Conservation (phyloP, 257 asterid genomes). For the Orobanche coerulescens region DNA sequence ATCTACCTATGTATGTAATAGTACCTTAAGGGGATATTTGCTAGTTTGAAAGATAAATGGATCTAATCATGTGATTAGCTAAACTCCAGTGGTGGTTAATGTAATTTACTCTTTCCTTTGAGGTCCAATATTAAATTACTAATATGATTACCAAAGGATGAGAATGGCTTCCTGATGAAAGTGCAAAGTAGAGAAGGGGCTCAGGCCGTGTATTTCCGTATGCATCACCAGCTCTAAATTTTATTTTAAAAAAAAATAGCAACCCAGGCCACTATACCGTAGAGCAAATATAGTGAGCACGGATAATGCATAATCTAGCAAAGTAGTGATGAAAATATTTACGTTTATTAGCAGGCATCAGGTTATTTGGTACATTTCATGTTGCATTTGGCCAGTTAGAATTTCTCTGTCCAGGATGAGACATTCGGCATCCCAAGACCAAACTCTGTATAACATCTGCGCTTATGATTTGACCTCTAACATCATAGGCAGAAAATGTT, state of each 20-base stretch:
- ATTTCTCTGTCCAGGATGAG: constrained; percentile 73
- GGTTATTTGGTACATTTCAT: background rate
- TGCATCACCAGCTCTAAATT: constrained; percentile 72
- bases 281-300: too few species aligned
- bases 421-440: constrained; percentile 75
- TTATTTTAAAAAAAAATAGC: constrained; percentile 64
- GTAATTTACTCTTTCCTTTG: background rate
- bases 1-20: too few species aligned
- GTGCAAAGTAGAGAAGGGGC: constrained; percentile 92
- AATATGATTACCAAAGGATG: constrained; percentile 77
- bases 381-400: background rate
- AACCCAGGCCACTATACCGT: constrained; percentile 78
- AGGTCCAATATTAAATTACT: background rate
- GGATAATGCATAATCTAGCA: too few species aligned
- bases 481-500: constrained; percentile 61
- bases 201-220: constrained; percentile 63
- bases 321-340: too few species aligned
- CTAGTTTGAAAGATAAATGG: background rate
- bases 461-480: constrained; percentile 86
- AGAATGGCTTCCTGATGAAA: constrained; percentile 82
- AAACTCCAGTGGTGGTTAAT: background rate
- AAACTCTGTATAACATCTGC: constrained; percentile 84
- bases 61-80: background rate
- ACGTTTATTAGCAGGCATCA: too few species aligned
- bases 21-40: background rate